phyloP scores from a whole-genome alignment of 176 grass and related monocot species.

The Tillandsia fasciculata region DNA sequence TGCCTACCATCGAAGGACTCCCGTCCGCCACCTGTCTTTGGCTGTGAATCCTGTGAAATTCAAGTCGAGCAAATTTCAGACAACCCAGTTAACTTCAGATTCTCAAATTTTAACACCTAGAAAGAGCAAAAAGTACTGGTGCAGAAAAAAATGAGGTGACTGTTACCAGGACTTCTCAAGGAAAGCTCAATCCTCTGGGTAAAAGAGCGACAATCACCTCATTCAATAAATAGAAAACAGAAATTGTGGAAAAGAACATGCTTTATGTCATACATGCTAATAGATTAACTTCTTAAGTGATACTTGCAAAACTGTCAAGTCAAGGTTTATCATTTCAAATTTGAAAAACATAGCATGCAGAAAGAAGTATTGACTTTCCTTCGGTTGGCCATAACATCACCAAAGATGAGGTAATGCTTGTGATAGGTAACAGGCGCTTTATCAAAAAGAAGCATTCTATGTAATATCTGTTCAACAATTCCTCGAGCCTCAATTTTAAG shows the following conservation, averaged over 20 bases:
- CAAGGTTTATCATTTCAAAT: background rate
- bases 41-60: conserved; percentile 4
- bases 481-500: too few species aligned
- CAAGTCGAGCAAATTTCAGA: background rate
- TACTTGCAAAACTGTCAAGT: background rate
- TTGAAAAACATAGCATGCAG: too few species aligned
- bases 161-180: background rate
- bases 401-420: too few species aligned
- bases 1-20: conserved; percentile 4
- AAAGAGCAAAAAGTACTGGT: background rate
- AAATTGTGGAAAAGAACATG: background rate
- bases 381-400: too few species aligned
- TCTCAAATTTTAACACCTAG: background rate
- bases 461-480: too few species aligned
- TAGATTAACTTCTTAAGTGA: background rate
- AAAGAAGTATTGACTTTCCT: too few species aligned
- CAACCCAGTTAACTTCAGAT: background rate
- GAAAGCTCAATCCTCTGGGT: background rate
- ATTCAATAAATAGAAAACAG: background rate
- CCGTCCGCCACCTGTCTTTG: background rate
- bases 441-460: too few species aligned
- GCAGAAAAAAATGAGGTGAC: background rate
- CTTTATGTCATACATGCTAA: too few species aligned
- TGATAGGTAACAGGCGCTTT: too few species aligned
- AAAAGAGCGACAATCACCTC: background rate